A percentile compares a stretch with the other conserved stretches of the same genome.
Conservation (phyloP, 1,284 basidiomycete species). For the Thelephora terrestris region DNA sequence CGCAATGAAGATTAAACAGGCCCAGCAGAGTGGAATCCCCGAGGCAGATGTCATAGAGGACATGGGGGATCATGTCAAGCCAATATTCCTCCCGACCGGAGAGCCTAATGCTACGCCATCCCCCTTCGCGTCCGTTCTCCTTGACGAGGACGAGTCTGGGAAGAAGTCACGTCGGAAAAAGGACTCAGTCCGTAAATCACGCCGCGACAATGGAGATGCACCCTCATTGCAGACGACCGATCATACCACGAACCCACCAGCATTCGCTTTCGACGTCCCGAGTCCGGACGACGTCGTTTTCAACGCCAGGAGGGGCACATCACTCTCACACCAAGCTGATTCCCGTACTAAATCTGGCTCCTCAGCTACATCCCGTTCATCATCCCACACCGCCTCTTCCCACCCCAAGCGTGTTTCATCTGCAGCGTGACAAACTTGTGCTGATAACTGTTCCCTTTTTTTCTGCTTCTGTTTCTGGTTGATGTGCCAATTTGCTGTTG, state of each 20-base stretch:
- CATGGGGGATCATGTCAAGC: conserved; percentile 24
- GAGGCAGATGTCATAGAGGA: conserved; percentile 24
- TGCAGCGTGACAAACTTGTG: conserved; percentile 10
- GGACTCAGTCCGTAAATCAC: not conserved
- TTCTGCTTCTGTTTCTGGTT: conserved; percentile 28
- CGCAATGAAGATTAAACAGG: conserved; percentile 52
- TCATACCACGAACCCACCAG: conserved; percentile 22
- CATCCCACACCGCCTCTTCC: conserved; percentile 9
- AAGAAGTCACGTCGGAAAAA: conserved; percentile 6
- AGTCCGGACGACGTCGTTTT: conserved; percentile 83
- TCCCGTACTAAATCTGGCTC: conserved; percentile 11
- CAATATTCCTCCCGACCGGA: conserved; percentile 43
- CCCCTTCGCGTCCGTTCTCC: conserved; percentile 63
- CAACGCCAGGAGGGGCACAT: conserved; percentile 69
- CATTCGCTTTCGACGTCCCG: conserved; percentile 69
- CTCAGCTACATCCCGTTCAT: conserved; percentile 19
- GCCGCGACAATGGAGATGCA: conserved; percentile 1
- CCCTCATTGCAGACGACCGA: conserved; percentile 17
- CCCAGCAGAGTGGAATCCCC: conserved; percentile 20
- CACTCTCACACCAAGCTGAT: conserved; percentile 34
- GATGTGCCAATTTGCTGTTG: conserved; percentile 26
- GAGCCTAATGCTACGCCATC: conserved; percentile 62
- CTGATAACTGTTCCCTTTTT: conserved; percentile 12
- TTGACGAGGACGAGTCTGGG: conserved; percentile 31
- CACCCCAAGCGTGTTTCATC: conserved; percentile 4